These are phyloP conservation scores for Phytopythium litorale DNA, from an alignment of 352 stramenopile species.

Conservation along the genomic window DNA sequence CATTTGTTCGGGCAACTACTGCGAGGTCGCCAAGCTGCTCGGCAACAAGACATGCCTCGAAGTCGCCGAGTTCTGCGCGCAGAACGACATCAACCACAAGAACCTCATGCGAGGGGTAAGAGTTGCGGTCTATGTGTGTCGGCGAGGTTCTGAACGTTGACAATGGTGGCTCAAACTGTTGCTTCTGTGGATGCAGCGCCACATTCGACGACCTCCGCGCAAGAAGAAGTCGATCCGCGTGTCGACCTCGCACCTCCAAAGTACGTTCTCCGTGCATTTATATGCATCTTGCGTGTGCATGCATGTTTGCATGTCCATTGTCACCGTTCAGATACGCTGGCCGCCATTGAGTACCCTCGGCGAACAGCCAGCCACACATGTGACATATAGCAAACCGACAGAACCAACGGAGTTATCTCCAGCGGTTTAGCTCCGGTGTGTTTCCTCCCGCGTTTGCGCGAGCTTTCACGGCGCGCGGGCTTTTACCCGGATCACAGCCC, in stretches of 20 bases:
- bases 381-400: conserved; percentile 39
- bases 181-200: conserved; percentile 12
- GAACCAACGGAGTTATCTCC: conserved; percentile 7
- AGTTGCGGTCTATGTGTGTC: background rate
- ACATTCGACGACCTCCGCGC: conserved; percentile 23
- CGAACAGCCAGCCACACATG: conserved; percentile 37
- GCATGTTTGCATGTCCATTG: conserved; percentile 9
- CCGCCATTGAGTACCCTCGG: conserved; percentile 26
- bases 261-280: conserved; percentile 35
- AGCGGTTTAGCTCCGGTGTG: conserved; percentile 1
- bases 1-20: conserved; percentile 71
- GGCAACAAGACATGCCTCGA: conserved; percentile 65
- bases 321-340: conserved; percentile 62
- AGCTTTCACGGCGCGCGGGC: conserved; percentile 18
- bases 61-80: conserved; percentile 69
- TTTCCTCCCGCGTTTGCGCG: conserved; percentile 27
- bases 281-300: conserved; percentile 7
- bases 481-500: conserved; percentile 15
- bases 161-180: background rate
- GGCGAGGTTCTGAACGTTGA: background rate
- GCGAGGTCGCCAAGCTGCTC: conserved; percentile 67
- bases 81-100: conserved; percentile 61
- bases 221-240: conserved; percentile 64
- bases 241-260: conserved; percentile 61
- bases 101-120: conserved; percentile 44